Conservation (phyloP, 331 rosid species). For the Spiraea crenata region DNA sequence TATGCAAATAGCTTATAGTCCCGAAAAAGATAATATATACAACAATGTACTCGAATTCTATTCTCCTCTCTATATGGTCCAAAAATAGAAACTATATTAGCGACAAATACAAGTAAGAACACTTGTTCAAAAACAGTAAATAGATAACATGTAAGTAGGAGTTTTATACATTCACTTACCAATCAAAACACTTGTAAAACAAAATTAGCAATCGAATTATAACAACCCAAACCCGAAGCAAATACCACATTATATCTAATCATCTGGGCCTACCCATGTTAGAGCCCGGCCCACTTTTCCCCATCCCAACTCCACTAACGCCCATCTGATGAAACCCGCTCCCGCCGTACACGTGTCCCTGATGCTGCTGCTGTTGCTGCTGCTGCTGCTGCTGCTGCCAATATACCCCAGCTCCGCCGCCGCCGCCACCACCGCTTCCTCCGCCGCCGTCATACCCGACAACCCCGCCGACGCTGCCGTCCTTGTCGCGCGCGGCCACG, state of each 20-base stretch:
- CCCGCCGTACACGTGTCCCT: constrained; percentile 69
- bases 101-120: neutral
- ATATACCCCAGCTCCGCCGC: constrained; percentile 32
- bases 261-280: constrained; percentile 56
- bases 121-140: neutral
- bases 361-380: constrained; percentile 35
- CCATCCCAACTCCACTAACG: constrained; percentile 41
- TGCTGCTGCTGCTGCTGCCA: constrained; percentile 37
- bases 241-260: constrained; percentile 2
- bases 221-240: neutral
- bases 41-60: neutral
- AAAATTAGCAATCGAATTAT: constrained; percentile 3
- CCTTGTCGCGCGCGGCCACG: constrained; percentile 64
- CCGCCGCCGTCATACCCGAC: constrained; percentile 28
- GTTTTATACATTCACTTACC: neutral
- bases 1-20: neutral
- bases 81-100: neutral
- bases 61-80: neutral
- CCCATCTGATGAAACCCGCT: constrained; percentile 56
- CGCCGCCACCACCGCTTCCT: constrained; percentile 18
- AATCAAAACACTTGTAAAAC: neutral
- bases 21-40: neutral
- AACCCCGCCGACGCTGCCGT: constrained; percentile 24
- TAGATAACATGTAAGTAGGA: neutral
- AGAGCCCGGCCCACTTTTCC: constrained; percentile 52